phyloP scores from a whole-genome alignment of 169 alveolate species.

The Prorocentrum cordatum region DNA sequence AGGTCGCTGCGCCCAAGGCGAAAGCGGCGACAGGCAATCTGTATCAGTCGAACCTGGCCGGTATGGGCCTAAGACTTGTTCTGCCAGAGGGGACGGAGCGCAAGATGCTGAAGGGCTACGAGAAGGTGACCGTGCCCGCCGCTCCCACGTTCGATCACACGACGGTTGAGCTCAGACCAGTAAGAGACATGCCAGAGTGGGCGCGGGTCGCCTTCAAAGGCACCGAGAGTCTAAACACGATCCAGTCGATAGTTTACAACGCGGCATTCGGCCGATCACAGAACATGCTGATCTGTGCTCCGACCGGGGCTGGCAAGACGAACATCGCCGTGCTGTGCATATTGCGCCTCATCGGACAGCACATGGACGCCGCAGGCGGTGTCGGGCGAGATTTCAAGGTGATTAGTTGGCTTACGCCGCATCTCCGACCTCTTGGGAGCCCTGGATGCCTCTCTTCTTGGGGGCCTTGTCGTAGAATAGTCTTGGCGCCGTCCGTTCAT shows the following conservation, averaged over 20 bases:
- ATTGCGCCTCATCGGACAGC: constrained; percentile 82
- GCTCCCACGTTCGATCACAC: background rate
- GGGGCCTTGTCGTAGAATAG: background rate
- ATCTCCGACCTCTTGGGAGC: background rate
- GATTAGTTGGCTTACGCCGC: background rate
- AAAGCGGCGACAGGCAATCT: too few relatives aligned
- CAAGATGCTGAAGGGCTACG: constrained; percentile 37
- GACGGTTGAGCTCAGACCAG: too few relatives aligned
- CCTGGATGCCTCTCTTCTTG: background rate
- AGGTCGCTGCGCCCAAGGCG: too few relatives aligned
- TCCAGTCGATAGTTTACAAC: constrained; percentile 69
- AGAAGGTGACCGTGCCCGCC: constrained; percentile 32
- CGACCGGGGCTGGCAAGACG: constrained; percentile 99
- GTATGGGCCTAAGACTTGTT: constrained; percentile 12
- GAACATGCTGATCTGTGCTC: constrained; percentile 96
- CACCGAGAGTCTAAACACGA: constrained; percentile 65
- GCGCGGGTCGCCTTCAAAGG: constrained; percentile 71
- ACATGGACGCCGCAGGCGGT: constrained; percentile 59
- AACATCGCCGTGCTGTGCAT: constrained; percentile 96
- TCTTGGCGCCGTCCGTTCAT: background rate
- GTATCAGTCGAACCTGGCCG: constrained; percentile 23
- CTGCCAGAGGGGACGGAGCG: constrained; percentile 63
- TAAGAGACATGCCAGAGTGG: constrained; percentile 70
- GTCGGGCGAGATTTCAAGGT: background rate
- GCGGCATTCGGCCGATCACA: constrained; percentile 70